Percentiles rank a stretch among this genome's conserved stretches.
Evolutionary conservation across 768 basidiomycete species (phyloP).

Genomic region (Lactifluus echinatus): DNA sequence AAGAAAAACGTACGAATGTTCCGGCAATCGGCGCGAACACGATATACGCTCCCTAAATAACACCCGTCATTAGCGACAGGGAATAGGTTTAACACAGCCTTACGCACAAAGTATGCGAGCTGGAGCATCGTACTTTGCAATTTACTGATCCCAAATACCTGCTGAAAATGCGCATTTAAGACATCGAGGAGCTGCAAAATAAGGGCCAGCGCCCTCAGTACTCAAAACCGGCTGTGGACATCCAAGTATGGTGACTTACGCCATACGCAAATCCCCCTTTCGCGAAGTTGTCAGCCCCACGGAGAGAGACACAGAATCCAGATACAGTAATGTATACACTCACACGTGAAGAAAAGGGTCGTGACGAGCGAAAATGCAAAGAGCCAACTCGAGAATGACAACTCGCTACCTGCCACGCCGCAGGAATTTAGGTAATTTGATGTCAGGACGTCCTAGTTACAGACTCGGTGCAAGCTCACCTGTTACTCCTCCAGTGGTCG

Average conservation of each 20-base stretch:
- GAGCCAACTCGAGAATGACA: slow-evolving; percentile 30
- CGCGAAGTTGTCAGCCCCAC: background rate
- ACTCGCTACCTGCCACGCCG: slow-evolving; percentile 11
- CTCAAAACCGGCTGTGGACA: no score
- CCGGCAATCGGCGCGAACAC: slow-evolving; percentile 53
- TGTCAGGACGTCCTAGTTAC: background rate
- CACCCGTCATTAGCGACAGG: background rate
- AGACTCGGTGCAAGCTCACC: background rate
- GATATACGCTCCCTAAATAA: slow-evolving; percentile 48
- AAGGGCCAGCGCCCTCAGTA: slow-evolving; percentile 20
- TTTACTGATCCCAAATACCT: slow-evolving; percentile 56
- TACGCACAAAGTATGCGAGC: slow-evolving; percentile 55
- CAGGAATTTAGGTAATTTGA: background rate
- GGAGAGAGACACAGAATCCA: background rate
- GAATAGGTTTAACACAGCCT: background rate
- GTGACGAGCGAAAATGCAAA: slow-evolving; percentile 64
- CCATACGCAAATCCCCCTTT: slow-evolving; percentile 65
- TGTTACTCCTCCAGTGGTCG: background rate
- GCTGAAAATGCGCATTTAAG: slow-evolving; percentile 65
- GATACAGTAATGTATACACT: slow-evolving; percentile 18
- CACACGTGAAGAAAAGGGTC: slow-evolving; percentile 68
- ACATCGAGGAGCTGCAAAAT: slow-evolving; percentile 52
- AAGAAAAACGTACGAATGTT: slow-evolving; percentile 37
- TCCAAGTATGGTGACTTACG: slow-evolving; percentile 32
- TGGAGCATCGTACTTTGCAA: slow-evolving; percentile 69